Evolutionary conservation across 176 grass and related monocot species (phyloP), one percentile per base, ranked within the genome.

Genomic region (Chrysopogon serrulatus): DNA sequence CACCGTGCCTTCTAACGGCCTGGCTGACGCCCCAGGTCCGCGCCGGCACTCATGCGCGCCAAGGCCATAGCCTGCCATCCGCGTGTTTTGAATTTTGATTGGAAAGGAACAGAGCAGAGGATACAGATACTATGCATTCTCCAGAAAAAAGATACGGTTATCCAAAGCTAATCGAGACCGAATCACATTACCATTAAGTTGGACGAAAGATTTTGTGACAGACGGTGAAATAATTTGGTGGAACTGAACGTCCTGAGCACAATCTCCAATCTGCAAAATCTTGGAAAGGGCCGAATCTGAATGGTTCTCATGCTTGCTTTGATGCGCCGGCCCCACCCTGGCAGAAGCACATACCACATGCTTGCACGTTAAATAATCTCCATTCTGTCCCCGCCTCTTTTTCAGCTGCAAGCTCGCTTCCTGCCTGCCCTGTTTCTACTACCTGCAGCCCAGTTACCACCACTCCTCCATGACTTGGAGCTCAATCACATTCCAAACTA

Each of bases 321-420:
- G 36, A 8, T 26, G 30, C 16, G 34, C 12, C 24, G 5, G 77
- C 1, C 82, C 87, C 83, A 72, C 64, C 13, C 27, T 71, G 65
- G 18, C 71, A 86, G 83, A 76, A 68, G 71, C 78, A 82, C 72
- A 43, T 54, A 82, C 7, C 7, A 85, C 33, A 82, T 86, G 83
- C 78, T 82, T 77, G 53, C 78, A 73, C 54, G 42, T 77, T 86
- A 77, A 86, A 82, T 70, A 71, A 90, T 77, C 78, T 72, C 63
- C 51, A 21, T 48, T 5, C 41, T 56, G 41, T 85, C 77, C n/a
- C 51, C 53, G 19, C 63, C 70, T 51, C 78, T 54, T 82, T 88
- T 85, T 77, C 71, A 81, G 77, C 32, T 74, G 71, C 88, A 82
- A 71, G 71, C 71, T 71, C 84, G 57, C 68, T 78, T 85, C 73